A percentile compares a stretch with the other conserved stretches of the same genome.
Conservation (phyloP, 495 filamentous ascomycete species). For the Daldinia bambusicola region DNA sequence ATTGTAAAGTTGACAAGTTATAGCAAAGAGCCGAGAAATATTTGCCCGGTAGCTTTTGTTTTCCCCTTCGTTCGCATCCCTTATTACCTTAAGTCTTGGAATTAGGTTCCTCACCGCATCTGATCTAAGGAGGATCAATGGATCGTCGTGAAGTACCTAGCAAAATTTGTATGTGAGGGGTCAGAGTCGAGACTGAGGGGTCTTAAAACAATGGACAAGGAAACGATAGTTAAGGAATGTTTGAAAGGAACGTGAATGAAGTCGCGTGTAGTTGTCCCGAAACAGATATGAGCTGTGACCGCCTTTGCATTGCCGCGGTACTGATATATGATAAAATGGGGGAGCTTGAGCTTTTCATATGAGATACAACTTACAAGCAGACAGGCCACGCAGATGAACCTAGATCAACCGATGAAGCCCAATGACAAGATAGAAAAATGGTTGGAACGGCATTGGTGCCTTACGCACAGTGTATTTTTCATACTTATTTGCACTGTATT, state of each 20-base stretch:
- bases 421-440: constrained; percentile 27
- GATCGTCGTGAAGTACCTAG: not conserved
- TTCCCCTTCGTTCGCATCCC: constrained; percentile 2
- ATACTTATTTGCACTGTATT: not conserved
- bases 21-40: constrained; percentile 4
- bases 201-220: constrained; percentile 1
- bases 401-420: constrained; percentile 41
- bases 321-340: too few relatives aligned
- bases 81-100: not conserved
- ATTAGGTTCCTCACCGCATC: constrained; percentile 30
- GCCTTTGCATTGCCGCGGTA: constrained; percentile 14
- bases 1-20: not conserved
- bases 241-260: constrained; percentile 15
- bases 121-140: constrained; percentile 33
- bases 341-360: too few relatives aligned
- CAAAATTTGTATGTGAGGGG: constrained; percentile 10
- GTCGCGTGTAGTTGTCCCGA: constrained; percentile 13
- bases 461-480: constrained; percentile 33
- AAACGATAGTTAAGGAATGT: not conserved
- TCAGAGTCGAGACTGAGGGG: constrained; percentile 2
- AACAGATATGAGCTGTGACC: constrained; percentile 37
- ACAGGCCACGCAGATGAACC: constrained; percentile 28
- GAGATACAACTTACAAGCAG: too few relatives aligned
- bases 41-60: constrained; percentile 7
- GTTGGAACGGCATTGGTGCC: constrained; percentile 40